Evolutionary conservation across 108 stramenopile genomes (phyloP).

Genomic region (Schizochytrium sp.): DNA sequence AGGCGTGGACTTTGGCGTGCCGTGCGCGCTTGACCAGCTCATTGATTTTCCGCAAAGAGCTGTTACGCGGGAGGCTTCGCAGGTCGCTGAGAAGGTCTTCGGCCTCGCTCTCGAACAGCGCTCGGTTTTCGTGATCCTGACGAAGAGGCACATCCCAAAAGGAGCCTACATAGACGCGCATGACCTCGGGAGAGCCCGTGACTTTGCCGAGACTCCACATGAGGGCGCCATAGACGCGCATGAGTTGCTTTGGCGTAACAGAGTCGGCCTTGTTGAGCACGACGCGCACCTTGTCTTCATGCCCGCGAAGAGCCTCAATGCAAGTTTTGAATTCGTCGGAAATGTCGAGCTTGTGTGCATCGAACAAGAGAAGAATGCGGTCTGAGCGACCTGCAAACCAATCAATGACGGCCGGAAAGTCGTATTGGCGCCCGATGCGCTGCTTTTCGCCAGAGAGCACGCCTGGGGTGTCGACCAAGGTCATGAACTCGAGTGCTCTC

Average conservation of each 20-base stretch:
- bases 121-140: conserved; percentile 67
- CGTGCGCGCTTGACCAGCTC: conserved; percentile 95
- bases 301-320: conserved; percentile 73
- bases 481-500: conserved; percentile 71
- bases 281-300: conserved; percentile 83
- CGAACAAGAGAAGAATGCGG: conserved; percentile 89
- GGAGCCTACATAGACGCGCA: conserved; percentile 90
- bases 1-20: conserved; percentile 91
- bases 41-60: conserved; percentile 92
- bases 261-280: conserved; percentile 91
- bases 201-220: conserved; percentile 96
- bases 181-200: conserved; percentile 92
- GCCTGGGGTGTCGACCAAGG: conserved; percentile 82
- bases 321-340: conserved; percentile 80
- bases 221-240: conserved; percentile 94
- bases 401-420: conserved; percentile 27
- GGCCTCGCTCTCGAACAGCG: conserved; percentile 73
- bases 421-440: conserved; percentile 43
- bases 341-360: conserved; percentile 93
- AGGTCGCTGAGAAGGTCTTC: conserved; percentile 87
- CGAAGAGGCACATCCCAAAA: conserved; percentile 82
- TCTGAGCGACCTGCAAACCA: conserved; percentile 68
- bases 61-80: conserved; percentile 78
- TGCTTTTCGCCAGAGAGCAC: conserved; percentile 55
- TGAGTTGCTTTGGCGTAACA: conserved; percentile 85